Percentiles rank a stretch among this genome's conserved stretches.
phyloP scores from a whole-genome alignment of 768 basidiomycete species.

The Tephrocybe rancida region DNA sequence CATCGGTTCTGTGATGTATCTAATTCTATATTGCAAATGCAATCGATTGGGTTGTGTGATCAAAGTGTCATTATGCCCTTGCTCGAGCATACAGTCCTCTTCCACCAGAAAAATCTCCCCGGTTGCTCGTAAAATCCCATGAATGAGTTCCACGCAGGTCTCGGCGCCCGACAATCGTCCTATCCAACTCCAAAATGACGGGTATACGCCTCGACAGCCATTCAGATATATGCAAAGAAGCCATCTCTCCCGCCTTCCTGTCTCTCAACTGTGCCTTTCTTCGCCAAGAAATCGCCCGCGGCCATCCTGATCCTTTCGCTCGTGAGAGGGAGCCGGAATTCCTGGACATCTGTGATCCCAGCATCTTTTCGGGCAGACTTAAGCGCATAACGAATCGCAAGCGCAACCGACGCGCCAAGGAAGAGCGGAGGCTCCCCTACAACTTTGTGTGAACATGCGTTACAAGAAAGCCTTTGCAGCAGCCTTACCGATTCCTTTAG shows the following conservation, averaged over 20 bases:
- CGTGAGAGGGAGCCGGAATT: constrained; percentile 14
- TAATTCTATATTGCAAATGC: no score
- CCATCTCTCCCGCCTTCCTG: constrained; percentile 8
- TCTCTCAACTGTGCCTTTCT: constrained; percentile 13
- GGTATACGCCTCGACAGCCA: no score
- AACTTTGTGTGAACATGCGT: background rate
- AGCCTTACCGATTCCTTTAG: constrained; percentile 16
- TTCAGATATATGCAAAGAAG: constrained; percentile 17
- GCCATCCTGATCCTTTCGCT: constrained; percentile 18
- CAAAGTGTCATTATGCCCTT: no score
- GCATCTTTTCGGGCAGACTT: constrained; percentile 18
- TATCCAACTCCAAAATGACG: no score
- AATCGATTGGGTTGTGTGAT: no score
- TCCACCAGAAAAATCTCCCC: no score
- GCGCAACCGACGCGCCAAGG: constrained; percentile 17
- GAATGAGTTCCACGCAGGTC: no score
- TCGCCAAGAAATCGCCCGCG: constrained; percentile 15
- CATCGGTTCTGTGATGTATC: no score
- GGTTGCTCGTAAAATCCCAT: no score
- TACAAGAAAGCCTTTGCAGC: background rate
- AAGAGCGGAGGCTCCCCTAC: constrained; percentile 18
- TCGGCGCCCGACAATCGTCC: no score
- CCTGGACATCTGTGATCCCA: constrained; percentile 16
- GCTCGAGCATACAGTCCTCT: no score
- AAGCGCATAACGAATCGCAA: constrained; percentile 17